Evolutionary conservation across 139 green algal species (phyloP), one percentile per base, ranked within the genome.

Genomic region (Haematococcus lacustris): DNA sequence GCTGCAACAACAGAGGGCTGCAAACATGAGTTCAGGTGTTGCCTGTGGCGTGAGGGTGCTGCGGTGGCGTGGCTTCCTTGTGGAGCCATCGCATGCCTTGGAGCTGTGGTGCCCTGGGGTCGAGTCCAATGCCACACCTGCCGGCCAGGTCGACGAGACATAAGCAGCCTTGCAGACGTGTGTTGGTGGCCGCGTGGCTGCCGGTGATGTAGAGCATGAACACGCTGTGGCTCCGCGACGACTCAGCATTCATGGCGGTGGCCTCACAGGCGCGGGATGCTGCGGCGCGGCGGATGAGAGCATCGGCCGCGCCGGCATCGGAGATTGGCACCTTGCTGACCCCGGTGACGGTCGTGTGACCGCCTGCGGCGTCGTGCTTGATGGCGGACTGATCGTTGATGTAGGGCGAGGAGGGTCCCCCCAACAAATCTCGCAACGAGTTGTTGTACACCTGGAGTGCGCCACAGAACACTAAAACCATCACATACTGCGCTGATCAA

Each of bases 171-270:
- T 88, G 82, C 66, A 97, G 83, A 3, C 74, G 53, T 1, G 80
- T 88, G 37, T 74, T 83, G 39, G 67, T 88, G 37, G 83, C 84
- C 47, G 85, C 82, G 75, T 98, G 89, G 17, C 38, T 72, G 33
- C 92, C 92, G 25, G 75, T 89, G 82, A 97, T 96, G 87, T 95
- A 91, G 30, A 98, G 85, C 84, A 97, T 98, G 85, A 99, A 98
- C 6, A 98, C 86, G 30, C 76, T 87, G 83, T 99, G 95, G 61
- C 80, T 92, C 66, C 95, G 87, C 32, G 87, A 95, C 6, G 88
- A 96, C 13, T 72, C 63, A 1, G 89, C 86, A 68, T 99, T 99
- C 93, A 99, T 99, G 38, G 90, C 89, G 0, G 94, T 98, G 13
- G 87, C 76, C 76, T 93, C 92, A 2, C 89, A 86, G 0, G 86